These are phyloP conservation scores for Hypoxylon sp. DNA, from an alignment of 2,329 filamentous ascomycete genomes.

Conservation along the genomic window DNA sequence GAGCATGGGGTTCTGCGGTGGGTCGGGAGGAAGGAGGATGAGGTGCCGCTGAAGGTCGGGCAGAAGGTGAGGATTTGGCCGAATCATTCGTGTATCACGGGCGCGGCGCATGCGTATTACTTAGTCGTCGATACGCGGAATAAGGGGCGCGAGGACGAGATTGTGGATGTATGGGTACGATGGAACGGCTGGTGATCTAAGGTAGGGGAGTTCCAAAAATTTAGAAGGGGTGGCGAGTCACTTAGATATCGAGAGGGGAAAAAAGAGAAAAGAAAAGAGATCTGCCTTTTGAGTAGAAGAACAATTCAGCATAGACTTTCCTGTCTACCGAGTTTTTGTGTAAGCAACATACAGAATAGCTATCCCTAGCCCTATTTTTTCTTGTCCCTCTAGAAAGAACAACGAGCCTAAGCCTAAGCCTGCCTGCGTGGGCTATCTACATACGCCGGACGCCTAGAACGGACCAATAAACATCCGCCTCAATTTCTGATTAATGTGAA, in stretches of 20 bases:
- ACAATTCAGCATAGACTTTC: constrained; percentile 6
- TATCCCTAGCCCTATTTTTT: constrained; percentile 23
- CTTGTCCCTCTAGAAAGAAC: constrained; percentile 28
- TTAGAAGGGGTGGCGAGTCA: background rate
- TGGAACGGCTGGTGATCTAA: constrained; percentile 76
- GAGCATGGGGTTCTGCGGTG: constrained; percentile 83
- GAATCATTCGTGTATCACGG: constrained; percentile 85
- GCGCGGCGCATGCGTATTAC: constrained; percentile 80
- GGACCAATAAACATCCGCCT: constrained; percentile 20
- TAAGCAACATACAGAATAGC: constrained; percentile 9
- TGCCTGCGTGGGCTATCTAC: constrained; percentile 39
- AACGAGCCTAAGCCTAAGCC: constrained; percentile 19
- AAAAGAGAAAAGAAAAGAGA: background rate
- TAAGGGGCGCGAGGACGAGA: constrained; percentile 68
- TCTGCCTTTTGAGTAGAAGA: background rate
- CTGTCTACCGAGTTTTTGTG: constrained; percentile 8
- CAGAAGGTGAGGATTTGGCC: constrained; percentile 81
- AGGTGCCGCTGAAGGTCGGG: constrained; percentile 69
- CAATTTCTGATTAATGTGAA: constrained; percentile 13
- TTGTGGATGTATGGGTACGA: constrained; percentile 82
- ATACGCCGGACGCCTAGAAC: constrained; percentile 49
- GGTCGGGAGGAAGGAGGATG: constrained; percentile 62
- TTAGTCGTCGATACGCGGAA: constrained; percentile 77
- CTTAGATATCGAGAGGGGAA: background rate
- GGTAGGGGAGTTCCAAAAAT: constrained; percentile 32